A percentile compares a stretch with the other conserved stretches of the same genome.
phyloP scores from a whole-genome alignment of 2,329 filamentous ascomycete genomes.

The Neophaeococcomyces mojaviensis region DNA sequence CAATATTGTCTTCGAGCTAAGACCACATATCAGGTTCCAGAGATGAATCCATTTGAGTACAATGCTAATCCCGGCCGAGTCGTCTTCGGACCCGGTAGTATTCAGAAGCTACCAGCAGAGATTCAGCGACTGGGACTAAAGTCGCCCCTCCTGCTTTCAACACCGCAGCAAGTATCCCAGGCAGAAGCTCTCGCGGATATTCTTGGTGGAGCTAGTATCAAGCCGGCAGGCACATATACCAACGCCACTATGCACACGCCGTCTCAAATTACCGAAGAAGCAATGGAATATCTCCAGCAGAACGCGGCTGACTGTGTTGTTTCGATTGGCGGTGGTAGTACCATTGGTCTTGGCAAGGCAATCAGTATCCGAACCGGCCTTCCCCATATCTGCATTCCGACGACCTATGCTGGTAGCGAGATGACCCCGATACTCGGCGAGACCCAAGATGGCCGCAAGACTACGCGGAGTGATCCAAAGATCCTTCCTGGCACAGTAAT shows the following conservation, averaged over 20 bases:
- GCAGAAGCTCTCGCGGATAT: constrained; percentile 39
- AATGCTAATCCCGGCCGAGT: constrained; percentile 47
- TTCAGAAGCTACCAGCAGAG: constrained; percentile 42
- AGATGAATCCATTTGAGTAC: constrained; percentile 51
- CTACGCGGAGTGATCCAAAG: constrained; percentile 49
- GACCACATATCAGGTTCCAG: constrained; percentile 3
- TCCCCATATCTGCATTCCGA: constrained; percentile 55
- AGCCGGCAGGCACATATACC: constrained; percentile 45
- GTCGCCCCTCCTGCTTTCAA: constrained; percentile 50
- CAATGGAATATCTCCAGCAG: constrained; percentile 41
- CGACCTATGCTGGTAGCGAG: constrained; percentile 55
- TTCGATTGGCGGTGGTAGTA: constrained; percentile 56
- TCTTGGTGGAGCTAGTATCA: constrained; percentile 32
- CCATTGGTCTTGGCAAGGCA: constrained; percentile 55
- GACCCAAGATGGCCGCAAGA: constrained; percentile 51
- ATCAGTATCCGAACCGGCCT: constrained; percentile 47
- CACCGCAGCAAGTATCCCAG: constrained; percentile 44
- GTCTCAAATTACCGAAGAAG: constrained; percentile 49
- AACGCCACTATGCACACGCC: constrained; percentile 59
- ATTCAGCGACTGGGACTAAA: constrained; percentile 40
- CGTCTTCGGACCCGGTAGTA: constrained; percentile 49
- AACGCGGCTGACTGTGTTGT: constrained; percentile 48
- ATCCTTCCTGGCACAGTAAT: constrained; percentile 56
- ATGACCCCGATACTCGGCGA: constrained; percentile 60
- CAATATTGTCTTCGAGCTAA: not conserved